Conservation (phyloP, 306 rosid species). For the Rubus parviflorus region DNA sequence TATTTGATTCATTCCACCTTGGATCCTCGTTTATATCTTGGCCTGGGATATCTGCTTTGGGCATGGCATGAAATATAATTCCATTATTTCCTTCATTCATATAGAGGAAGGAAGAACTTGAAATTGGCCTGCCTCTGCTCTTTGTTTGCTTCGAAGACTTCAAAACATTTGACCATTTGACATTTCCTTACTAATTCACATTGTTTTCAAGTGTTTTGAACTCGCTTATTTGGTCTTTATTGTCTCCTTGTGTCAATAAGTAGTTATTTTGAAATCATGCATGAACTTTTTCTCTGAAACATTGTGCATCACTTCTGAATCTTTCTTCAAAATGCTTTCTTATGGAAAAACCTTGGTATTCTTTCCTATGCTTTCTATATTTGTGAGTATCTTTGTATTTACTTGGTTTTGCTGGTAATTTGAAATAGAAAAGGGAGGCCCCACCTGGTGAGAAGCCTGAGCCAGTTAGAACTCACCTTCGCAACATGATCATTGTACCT, state of each 20-base stretch:
- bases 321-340: background rate
- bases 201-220: background rate
- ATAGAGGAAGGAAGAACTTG: background rate
- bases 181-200: background rate
- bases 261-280: background rate
- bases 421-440: conserved; percentile 73
- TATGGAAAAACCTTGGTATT: too few relatives aligned
- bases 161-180: background rate
- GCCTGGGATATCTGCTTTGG: background rate
- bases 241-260: background rate
- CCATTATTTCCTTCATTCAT: background rate
- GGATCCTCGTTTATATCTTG: background rate
- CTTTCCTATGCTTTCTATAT: too few relatives aligned
- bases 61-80: background rate
- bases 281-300: background rate
- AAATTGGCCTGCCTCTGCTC: background rate
- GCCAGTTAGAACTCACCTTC: conserved; percentile 82
- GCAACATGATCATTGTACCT: conserved; percentile 81
- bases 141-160: background rate
- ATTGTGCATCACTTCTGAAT: background rate
- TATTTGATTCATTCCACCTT: background rate
- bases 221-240: background rate
- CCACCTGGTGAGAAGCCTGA: conserved; percentile 91
- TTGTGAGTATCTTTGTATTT: background rate
- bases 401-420: background rate